A percentile compares a stretch with the other conserved stretches of the same genome.
Evolutionary conservation across 352 stramenopile species (phyloP).

Genomic region (Phytopythium litorale): DNA sequence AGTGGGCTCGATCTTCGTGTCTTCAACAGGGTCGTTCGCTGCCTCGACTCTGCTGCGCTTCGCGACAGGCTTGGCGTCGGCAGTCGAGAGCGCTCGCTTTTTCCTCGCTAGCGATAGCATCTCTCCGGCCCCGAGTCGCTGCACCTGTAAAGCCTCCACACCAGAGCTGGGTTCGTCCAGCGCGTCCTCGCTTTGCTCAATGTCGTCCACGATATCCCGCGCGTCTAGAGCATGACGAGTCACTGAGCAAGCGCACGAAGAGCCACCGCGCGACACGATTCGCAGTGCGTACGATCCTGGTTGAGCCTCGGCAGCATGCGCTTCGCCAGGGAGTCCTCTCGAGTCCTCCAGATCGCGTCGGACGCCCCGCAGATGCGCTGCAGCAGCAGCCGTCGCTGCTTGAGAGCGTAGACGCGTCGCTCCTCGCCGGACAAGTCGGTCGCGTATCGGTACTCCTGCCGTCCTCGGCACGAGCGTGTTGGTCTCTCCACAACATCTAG

Average conservation of each 20-base stretch:
- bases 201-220: conserved; percentile 71
- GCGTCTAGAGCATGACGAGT: conserved; percentile 26
- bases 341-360: conserved; percentile 53
- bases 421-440: conserved; percentile 54
- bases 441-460: conserved; percentile 70
- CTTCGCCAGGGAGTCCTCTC: conserved; percentile 56
- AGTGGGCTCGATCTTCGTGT: background rate
- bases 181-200: conserved; percentile 38
- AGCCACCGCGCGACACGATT: background rate
- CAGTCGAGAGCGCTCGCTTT: conserved; percentile 7
- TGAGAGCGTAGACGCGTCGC: conserved; percentile 42
- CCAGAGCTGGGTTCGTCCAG: background rate
- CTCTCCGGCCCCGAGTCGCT: conserved; percentile 28
- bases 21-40: background rate
- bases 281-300: conserved; percentile 36
- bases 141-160: background rate
- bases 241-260: background rate
- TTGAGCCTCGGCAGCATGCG: conserved; percentile 68
- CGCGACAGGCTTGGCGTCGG: background rate
- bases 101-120: conserved; percentile 20
- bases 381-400: conserved; percentile 65
- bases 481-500: background rate
- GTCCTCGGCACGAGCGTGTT: background rate
- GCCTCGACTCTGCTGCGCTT: background rate
- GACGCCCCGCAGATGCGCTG: conserved; percentile 53